Evolutionary conservation across 164 flowering plant species (phyloP).

Genomic region (Annona squamosa): DNA sequence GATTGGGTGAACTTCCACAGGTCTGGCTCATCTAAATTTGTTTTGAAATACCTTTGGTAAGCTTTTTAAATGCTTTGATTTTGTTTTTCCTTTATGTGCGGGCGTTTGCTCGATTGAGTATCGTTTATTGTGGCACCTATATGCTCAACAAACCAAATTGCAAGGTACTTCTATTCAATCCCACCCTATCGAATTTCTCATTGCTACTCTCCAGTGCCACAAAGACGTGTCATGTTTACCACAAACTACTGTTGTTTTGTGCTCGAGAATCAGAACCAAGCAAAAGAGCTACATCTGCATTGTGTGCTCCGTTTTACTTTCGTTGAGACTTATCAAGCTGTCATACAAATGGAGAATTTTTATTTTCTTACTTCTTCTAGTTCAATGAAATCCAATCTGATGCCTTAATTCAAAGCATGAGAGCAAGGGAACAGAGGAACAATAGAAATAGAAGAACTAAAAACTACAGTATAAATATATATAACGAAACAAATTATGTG

Average conservation of each 20-base stretch:
- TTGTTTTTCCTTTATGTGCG: constrained; percentile 15
- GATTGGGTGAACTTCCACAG: constrained; percentile 94
- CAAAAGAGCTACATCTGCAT: no score
- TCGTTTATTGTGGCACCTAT: constrained; percentile 97
- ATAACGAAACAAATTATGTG: no score
- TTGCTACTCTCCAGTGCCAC: neutral
- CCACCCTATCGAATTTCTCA: neutral
- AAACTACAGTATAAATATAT: no score
- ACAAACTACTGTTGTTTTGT: neutral
- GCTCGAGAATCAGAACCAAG: neutral
- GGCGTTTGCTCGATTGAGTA: constrained; percentile 98
- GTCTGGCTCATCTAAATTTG: constrained; percentile 25
- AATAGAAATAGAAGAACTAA: no score
- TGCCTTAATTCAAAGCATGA: no score
- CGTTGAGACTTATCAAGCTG: no score
- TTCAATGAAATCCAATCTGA: no score
- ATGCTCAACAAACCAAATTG: constrained; percentile 98
- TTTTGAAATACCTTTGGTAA: neutral
- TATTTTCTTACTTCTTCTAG: no score
- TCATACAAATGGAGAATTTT: no score
- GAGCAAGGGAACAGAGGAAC: no score
- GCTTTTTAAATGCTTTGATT: constrained; percentile 7
- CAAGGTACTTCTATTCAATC: constrained; percentile 38
- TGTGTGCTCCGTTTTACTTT: no score
- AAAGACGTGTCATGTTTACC: neutral